A percentile compares a stretch with the other conserved stretches of the same genome.
Conservation (phyloP, 2,329 filamentous ascomycete species). For the Dactylellina parvicollis region DNA sequence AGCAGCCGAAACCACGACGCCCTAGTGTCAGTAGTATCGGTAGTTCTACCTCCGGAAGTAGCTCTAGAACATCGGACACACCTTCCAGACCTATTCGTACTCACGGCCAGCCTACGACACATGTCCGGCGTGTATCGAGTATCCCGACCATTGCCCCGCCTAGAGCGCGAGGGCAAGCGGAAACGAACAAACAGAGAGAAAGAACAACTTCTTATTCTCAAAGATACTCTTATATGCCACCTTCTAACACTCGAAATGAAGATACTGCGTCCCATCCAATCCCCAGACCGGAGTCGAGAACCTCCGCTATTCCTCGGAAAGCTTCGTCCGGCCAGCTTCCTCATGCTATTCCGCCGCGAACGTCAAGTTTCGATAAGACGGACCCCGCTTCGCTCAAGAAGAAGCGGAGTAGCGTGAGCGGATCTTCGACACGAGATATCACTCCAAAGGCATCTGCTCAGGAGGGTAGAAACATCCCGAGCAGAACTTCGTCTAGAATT, state of each 20-base stretch:
- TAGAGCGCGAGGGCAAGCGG: slow-evolving; percentile 32
- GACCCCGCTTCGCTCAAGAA: slow-evolving; percentile 29
- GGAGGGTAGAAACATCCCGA: slow-evolving; percentile 41
- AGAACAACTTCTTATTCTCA: slow-evolving; percentile 19
- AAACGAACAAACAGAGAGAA: neutral
- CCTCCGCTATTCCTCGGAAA: slow-evolving; percentile 34
- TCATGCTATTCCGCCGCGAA: slow-evolving; percentile 16
- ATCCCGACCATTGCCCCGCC: slow-evolving; percentile 48
- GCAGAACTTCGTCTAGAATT: slow-evolving; percentile 38
- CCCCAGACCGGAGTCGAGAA: slow-evolving; percentile 20
- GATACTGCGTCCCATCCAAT: neutral
- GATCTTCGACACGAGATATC: slow-evolving; percentile 29
- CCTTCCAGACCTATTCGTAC: neutral
- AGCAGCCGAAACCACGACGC: slow-evolving; percentile 12
- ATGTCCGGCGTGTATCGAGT: slow-evolving; percentile 44
- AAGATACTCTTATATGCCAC: slow-evolving; percentile 13
- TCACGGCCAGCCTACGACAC: slow-evolving; percentile 1
- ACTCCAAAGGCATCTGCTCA: slow-evolving; percentile 28
- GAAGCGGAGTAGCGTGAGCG: slow-evolving; percentile 35
- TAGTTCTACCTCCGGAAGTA: slow-evolving; percentile 9
- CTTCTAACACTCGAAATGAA: neutral
- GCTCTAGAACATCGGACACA: slow-evolving; percentile 23
- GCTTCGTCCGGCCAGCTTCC: slow-evolving; percentile 35
- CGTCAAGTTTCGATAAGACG: slow-evolving; percentile 44
- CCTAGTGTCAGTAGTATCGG: slow-evolving; percentile 36